phyloP scores from a whole-genome alignment of 139 green algal species.

The Chlamydomonas sp. region DNA sequence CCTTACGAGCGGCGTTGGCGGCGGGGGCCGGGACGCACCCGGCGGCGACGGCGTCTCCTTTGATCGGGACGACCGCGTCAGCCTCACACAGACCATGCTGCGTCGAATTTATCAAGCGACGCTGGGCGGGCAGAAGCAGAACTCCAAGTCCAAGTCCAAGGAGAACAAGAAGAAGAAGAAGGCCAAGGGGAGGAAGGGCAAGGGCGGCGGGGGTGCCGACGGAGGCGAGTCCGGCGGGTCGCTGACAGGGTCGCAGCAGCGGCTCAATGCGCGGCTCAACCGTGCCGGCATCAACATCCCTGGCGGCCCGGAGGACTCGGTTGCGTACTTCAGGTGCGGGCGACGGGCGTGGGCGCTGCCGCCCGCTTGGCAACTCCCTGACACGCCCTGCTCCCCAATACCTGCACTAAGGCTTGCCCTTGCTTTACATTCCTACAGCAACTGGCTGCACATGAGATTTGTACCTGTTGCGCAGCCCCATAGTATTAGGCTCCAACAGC shows the following conservation, averaged over 20 bases:
- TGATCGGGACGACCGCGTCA: not conserved
- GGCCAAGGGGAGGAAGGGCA: not conserved
- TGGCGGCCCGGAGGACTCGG: slow-evolving; percentile 1
- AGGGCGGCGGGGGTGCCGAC: not conserved
- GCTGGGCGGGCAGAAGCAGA: not conserved
- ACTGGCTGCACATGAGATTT: no score
- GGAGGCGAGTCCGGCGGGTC: no score
- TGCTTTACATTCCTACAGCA: no score
- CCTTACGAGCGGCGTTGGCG: no score
- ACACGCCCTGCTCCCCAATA: no score
- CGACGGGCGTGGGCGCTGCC: not conserved
- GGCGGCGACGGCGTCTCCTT: not conserved
- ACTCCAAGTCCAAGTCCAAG: no score
- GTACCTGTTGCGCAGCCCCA: no score
- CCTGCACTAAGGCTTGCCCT: no score
- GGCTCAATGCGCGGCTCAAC: not conserved
- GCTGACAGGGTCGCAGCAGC: no score
- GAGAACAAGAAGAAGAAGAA: no score
- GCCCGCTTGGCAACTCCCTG: no score
- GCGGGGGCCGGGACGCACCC: not conserved
- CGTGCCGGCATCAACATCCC: slow-evolving; percentile 20
- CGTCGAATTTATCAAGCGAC: slow-evolving; percentile 2
- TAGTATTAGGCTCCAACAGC: no score
- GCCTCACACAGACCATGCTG: slow-evolving; percentile 13
- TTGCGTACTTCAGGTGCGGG: slow-evolving; percentile 15